Evolutionary conservation across 306 rosid species (phyloP), one percentile per base, ranked within the genome.

Genomic region (Adenanthera pavonina): DNA sequence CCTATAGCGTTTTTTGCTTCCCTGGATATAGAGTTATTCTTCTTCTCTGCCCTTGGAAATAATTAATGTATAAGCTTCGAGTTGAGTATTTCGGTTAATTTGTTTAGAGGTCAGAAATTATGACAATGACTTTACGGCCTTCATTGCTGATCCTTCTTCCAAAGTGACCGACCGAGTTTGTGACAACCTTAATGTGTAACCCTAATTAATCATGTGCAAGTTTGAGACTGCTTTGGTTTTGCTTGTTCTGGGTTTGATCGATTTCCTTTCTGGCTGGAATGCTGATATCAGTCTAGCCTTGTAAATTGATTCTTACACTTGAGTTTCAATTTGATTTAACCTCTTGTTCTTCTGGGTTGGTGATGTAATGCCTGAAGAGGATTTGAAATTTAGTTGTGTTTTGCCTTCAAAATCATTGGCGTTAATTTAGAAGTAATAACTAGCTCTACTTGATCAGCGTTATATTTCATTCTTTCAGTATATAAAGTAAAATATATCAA

Each of bases 11-110:
- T 81, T 72, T 87, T 85, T 33, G 60, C 88, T 67, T 87, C 92
- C 62, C 87, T 84, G 4, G 94, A 90, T 49, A 74, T 90, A 48
- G 89, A 86, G 75, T 74, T 84, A 5, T 86, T 88, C 91, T 88
- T 90, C 84, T 82, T 68, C 41, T 83, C 87, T 12, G 89, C 91
- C 47, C 78, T 84, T 34, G 75, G 65, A 80, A 84, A 87, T 43
- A 68, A 68, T 74, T 43, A 68, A 68, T 74, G 80, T 78, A 66
- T 67, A 68, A 20, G 61, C 48, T 53, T 80, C 67, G 66, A 44
- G 75, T 76, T 19, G 59, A 30, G 8, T 64, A 17, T 78, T n/a
- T 72, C 44, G 71, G 79, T 77, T 9, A 46, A 46, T 68, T 69
- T 68, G 52, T 7, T 61, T 69, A 62, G 76, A 41, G 85, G 70